Percentiles rank a stretch among this genome's conserved stretches.
These are phyloP conservation scores for Phytophthora fragariaefolia DNA, from an alignment of 352 stramenopile species.

Conservation along the genomic window DNA sequence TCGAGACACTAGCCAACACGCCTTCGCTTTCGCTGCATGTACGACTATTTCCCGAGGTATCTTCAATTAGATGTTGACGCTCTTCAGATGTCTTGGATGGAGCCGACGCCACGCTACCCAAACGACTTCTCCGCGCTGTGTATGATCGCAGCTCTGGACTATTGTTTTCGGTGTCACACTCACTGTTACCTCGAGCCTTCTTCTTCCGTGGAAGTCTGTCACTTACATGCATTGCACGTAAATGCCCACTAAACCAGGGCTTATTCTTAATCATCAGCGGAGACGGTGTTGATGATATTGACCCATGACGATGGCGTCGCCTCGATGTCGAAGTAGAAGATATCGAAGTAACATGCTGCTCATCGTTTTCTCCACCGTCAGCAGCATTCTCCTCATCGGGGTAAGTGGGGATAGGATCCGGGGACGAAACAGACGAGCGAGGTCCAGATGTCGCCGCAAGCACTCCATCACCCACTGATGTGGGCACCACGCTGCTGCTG, in stretches of 20 bases:
- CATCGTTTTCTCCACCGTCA: slow-evolving; percentile 32
- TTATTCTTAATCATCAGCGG: slow-evolving; percentile 41
- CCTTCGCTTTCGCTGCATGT: slow-evolving; percentile 20
- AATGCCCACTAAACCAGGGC: slow-evolving; percentile 74
- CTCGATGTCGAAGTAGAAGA: slow-evolving; percentile 25
- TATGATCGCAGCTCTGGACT: slow-evolving; percentile 25
- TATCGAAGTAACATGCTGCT: slow-evolving; percentile 9
- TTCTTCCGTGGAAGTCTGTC: slow-evolving; percentile 66
- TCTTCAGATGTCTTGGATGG: slow-evolving; percentile 18
- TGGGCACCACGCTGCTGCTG: slow-evolving; percentile 15
- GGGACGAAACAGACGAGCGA: slow-evolving; percentile 34
- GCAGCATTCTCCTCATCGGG: slow-evolving; percentile 33
- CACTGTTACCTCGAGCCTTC: slow-evolving; percentile 40
- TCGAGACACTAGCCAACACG: background rate
- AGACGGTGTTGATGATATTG: slow-evolving; percentile 33
- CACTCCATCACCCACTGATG: slow-evolving; percentile 22
- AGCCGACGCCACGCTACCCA: slow-evolving; percentile 31
- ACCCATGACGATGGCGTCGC: slow-evolving; percentile 30
- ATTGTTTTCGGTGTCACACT: slow-evolving; percentile 34
- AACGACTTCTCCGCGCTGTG: slow-evolving; percentile 15
- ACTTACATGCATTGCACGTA: slow-evolving; percentile 73
- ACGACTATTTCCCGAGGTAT: slow-evolving; percentile 18
- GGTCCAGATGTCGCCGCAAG: slow-evolving; percentile 13
- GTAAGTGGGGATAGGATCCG: slow-evolving; percentile 16
- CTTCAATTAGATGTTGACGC: slow-evolving; percentile 11